phyloP scores from a whole-genome alignment of 2,329 filamentous ascomycete genomes.

The Sporothrix sp. region DNA sequence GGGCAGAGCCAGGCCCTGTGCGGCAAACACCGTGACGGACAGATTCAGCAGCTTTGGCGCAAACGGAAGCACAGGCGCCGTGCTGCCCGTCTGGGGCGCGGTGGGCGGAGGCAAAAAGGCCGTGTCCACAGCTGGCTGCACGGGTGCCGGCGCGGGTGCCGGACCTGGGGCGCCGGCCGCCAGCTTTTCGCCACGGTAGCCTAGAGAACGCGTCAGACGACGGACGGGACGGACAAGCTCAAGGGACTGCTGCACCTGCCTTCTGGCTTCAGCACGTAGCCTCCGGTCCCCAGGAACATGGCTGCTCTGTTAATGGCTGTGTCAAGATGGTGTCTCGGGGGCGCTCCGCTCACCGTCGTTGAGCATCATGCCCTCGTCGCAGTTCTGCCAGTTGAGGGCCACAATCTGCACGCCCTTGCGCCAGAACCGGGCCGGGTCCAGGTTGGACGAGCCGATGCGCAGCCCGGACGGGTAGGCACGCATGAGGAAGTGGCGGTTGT shows the following conservation, averaged over 20 bases:
- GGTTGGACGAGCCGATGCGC: constrained; percentile 73
- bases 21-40: constrained; percentile 64
- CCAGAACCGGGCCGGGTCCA: constrained; percentile 81
- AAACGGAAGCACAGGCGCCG: constrained; percentile 23
- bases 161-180: constrained; percentile 11
- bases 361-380: constrained; percentile 90
- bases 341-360: constrained; percentile 69
- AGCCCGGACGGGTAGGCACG: constrained; percentile 78
- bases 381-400: constrained; percentile 86
- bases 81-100: background rate
- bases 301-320: constrained; percentile 2
- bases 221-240: too few species aligned
- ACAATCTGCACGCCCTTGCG: constrained; percentile 82
- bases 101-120: constrained; percentile 10
- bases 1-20: constrained; percentile 63
- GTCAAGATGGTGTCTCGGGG: background rate
- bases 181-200: constrained; percentile 30
- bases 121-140: constrained; percentile 8
- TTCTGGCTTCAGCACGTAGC: constrained; percentile 76
- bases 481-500: constrained; percentile 78
- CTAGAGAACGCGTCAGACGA: too few species aligned
- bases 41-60: constrained; percentile 55
- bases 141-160: constrained; percentile 1
- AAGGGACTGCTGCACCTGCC: constrained; percentile 32
- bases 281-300: constrained; percentile 53